Conservation (phyloP, 2,329 filamentous ascomycete species). For the Alternaria consortialis region DNA sequence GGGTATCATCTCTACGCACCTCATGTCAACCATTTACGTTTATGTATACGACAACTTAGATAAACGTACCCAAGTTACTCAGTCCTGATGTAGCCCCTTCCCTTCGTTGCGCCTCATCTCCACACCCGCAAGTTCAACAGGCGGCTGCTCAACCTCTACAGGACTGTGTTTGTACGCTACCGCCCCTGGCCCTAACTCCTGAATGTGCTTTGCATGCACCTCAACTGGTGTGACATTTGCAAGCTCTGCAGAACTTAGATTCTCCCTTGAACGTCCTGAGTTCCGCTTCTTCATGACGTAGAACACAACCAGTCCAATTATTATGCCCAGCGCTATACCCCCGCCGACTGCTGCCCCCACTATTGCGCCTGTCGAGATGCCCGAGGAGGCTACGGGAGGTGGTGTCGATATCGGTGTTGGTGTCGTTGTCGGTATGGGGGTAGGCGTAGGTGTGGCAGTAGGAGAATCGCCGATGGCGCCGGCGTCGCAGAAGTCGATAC, state of each 20-base stretch:
- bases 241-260: not conserved
- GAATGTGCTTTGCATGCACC: conserved; percentile 8
- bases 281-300: conserved; percentile 6
- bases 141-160: conserved; percentile 12
- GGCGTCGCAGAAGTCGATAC: conserved; percentile 15
- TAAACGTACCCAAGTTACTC: too few relatives aligned
- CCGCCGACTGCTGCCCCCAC: conserved; percentile 11
- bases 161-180: conserved; percentile 9
- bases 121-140: conserved; percentile 7
- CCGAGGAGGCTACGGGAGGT: conserved; percentile 2
- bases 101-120: not conserved
- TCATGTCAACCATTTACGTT: not conserved
- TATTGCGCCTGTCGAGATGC: conserved; percentile 8
- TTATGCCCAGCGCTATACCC: not conserved
- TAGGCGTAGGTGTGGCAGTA: not conserved
- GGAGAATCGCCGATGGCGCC: not conserved
- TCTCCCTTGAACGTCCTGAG: not conserved
- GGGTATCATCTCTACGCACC: not conserved
- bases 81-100: not conserved
- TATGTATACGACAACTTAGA: not conserved
- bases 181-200: conserved; percentile 8
- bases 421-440: not conserved
- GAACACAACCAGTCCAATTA: conserved; percentile 6
- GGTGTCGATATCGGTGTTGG: not conserved
- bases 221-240: not conserved